Percentiles rank a stretch among this genome's conserved stretches.
Conservation (phyloP, 208 protist species). For the Acanthamoeba castellanii region DNA sequence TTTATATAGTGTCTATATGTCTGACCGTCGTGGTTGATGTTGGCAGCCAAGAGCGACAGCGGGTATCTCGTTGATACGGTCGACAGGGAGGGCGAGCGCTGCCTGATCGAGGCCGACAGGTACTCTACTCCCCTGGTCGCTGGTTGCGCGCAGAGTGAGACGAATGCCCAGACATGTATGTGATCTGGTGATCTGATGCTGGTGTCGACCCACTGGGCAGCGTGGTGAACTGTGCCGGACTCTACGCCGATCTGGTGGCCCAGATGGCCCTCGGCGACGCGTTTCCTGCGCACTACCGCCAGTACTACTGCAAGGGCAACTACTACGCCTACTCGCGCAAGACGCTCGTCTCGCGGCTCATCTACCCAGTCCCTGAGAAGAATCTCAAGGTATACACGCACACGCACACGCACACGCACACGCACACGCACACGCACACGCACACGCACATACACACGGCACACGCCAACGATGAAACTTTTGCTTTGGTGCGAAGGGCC, state of each 20-base stretch:
- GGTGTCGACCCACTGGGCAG: neutral
- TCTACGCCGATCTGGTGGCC: constrained; percentile 27
- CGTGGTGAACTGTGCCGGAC: neutral
- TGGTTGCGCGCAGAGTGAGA: neutral
- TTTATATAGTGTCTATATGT: too few species aligned
- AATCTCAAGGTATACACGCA: neutral
- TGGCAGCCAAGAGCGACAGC: neutral
- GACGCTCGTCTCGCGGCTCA: neutral
- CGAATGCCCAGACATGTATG: too few species aligned
- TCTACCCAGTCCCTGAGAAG: constrained; percentile 29
- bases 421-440: neutral
- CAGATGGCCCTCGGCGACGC: neutral
- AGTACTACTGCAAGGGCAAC: constrained; percentile 43
- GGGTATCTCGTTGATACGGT: neutral
- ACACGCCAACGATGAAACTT: neutral
- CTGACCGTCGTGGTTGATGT: too few species aligned
- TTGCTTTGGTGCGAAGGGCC: neutral
- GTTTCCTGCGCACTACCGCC: neutral
- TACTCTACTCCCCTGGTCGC: neutral
- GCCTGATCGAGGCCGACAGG: neutral
- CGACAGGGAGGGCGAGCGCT: constrained; percentile 3
- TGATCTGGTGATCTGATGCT: neutral
- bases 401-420: neutral
- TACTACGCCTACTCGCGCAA: constrained; percentile 28
- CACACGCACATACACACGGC: neutral